A percentile compares a stretch with the other conserved stretches of the same genome.
These are phyloP conservation scores for Leishmania tarentolae DNA, from an alignment of 208 protist genomes.

Conservation along the genomic window DNA sequence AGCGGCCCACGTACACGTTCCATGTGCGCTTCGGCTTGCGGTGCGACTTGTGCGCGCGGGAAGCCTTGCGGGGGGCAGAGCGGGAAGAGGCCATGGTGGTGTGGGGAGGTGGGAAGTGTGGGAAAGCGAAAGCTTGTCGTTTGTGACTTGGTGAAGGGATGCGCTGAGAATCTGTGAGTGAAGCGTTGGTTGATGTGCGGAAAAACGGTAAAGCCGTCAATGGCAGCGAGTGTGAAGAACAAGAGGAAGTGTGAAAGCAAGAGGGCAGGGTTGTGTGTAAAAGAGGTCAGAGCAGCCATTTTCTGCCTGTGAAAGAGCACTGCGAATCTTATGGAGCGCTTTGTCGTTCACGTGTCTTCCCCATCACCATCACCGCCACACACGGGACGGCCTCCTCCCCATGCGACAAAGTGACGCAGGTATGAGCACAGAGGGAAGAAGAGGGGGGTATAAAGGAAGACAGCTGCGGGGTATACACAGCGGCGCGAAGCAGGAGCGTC, in stretches of 20 bases:
- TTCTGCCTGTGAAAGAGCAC: not conserved
- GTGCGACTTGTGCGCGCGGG: conserved; percentile 37
- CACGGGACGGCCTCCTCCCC: not conserved
- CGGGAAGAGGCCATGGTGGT: conserved; percentile 58
- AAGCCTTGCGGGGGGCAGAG: conserved; percentile 37
- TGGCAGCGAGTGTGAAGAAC: not conserved
- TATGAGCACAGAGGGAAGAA: not conserved
- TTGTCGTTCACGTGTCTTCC: not conserved
- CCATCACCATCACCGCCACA: not conserved
- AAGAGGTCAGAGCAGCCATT: not conserved
- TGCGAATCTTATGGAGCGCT: not conserved
- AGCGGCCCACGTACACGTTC: conserved; percentile 91
- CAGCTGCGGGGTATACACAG: not conserved
- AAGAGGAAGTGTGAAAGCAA: not conserved
- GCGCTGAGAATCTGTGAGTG: not conserved
- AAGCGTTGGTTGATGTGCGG: not conserved
- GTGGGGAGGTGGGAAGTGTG: not conserved
- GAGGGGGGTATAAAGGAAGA: not conserved
- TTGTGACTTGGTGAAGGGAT: not conserved
- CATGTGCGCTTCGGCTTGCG: conserved; percentile 82
- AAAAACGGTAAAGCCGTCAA: not conserved
- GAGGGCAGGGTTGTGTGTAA: not conserved
- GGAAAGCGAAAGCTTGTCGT: not conserved
- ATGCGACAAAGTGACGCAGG: not conserved
- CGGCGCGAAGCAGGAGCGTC: not conserved